Base-by-base conservation (phyloP, 2,329 filamentous ascomycete species). In the Achaetomium macrosporum region DNA sequence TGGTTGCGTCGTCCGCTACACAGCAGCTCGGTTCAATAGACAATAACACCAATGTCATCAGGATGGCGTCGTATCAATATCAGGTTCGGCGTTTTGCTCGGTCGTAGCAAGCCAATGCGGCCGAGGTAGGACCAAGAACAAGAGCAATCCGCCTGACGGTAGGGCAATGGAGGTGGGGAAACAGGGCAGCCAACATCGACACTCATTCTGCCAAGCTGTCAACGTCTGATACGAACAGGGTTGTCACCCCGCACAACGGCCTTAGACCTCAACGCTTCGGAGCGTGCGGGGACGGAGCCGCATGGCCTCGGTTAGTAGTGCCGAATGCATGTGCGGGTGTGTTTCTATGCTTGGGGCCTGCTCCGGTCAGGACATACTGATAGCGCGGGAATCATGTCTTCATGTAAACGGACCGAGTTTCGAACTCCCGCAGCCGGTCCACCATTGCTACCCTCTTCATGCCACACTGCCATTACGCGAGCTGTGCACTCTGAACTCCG, bases 361-460 rank as follows among this genome's bases (percentile, higher is more conserved):
- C 11, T 31, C 50, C 33, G 40, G 4, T 15, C 7, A 19, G 29
- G 30, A 17, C 45, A 37, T 8, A 10, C n/a, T 5, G 16, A 16
- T 42, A 19, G 1, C 30, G 15, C 8, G 25, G 25, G 25, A 25
- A 7, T 25, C 25, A 25, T 33, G 3, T 11, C 36, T 30, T 43
- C 25, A 40, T 40, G 40, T 40, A 53, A 53, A 53, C 50, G 50
- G 50, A 39, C 50, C 50, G 50, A 53, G 44, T 53, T 20, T 48
- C 6, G 19, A n/a, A 13, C 30, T 29, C 25, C 30, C 47, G 31
- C 35, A 25, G 11, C 39, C 31, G 12, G 17, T 35, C 10, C 33
- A 5, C 33, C 5, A 12, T 35, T 25, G 25, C 7, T n/a, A n/a
- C n/a, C n/a, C n/a, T n/a, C n/a, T n/a, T n/a, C n/a, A n/a, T n/a